phyloP scores from a whole-genome alignment of 2,329 filamentous ascomycete species.

The Paecilomyces formosus region DNA sequence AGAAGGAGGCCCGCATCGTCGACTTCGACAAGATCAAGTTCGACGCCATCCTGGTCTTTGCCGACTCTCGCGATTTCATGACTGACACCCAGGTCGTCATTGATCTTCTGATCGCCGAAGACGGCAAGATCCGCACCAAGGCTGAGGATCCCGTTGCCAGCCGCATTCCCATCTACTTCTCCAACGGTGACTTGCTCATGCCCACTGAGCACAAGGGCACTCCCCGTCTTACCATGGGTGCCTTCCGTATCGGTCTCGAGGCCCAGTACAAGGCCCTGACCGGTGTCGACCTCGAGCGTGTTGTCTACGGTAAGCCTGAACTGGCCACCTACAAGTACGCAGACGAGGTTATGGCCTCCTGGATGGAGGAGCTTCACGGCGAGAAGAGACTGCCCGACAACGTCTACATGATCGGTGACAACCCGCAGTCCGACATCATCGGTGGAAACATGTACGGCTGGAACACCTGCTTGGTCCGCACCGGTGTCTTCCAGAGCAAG shows the following conservation, averaged over 20 bases:
- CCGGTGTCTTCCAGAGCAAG: conserved; percentile 66
- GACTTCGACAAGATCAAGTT: conserved; percentile 68
- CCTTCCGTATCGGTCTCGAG: conserved; percentile 68
- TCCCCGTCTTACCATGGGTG: conserved; percentile 64
- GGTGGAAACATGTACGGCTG: conserved; percentile 75
- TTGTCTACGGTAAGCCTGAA: conserved; percentile 70
- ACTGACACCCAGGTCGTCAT: conserved; percentile 72
- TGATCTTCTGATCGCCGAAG: conserved; percentile 61
- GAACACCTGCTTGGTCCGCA: conserved; percentile 73
- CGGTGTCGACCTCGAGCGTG: conserved; percentile 64
- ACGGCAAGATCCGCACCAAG: conserved; percentile 58
- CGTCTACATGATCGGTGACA: conserved; percentile 72
- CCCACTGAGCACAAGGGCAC: conserved; percentile 55
- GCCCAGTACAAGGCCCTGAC: conserved; percentile 59
- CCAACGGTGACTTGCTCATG: conserved; percentile 58
- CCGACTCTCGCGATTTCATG: conserved; percentile 65
- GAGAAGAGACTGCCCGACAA: conserved; percentile 62
- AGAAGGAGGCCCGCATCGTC: conserved; percentile 57
- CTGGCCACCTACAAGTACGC: conserved; percentile 72
- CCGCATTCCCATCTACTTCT: conserved; percentile 69
- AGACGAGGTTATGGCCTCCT: conserved; percentile 62
- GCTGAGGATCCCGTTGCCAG: conserved; percentile 58
- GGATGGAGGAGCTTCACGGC: conserved; percentile 70
- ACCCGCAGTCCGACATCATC: conserved; percentile 65
- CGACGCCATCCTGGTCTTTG: conserved; percentile 68